Percentiles rank a stretch among this genome's conserved stretches.
phyloP scores from a whole-genome alignment of 306 rosid genomes.

The Prunus kanzakura region DNA sequence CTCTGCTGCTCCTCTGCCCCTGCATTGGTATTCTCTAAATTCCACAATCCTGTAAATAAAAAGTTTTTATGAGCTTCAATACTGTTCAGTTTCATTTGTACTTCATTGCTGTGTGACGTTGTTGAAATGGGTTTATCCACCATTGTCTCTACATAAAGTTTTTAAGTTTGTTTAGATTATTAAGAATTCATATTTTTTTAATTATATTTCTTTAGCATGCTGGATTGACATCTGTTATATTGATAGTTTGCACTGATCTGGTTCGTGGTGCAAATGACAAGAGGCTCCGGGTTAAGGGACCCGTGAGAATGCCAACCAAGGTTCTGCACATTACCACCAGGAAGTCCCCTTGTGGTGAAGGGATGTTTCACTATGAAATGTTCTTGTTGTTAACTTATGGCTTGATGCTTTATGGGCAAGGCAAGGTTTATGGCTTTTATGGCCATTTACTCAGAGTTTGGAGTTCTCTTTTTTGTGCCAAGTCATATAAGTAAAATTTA shows the following conservation, averaged over 20 bases:
- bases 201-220: background rate
- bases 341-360: conserved; percentile 90
- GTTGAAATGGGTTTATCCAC: background rate
- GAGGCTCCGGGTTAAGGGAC: conserved; percentile 77
- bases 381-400: no score
- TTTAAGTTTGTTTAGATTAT: background rate
- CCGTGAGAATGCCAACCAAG: conserved; percentile 91
- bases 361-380: conserved; percentile 16
- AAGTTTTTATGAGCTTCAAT: background rate
- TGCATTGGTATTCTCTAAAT: no score
- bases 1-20: no score
- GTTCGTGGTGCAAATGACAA: conserved; percentile 89
- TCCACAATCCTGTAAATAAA: no score
- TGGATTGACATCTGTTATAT: background rate
- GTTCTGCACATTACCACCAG: conserved; percentile 83
- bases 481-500: no score
- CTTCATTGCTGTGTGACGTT: no score
- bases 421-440: no score
- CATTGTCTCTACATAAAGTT: background rate
- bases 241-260: conserved; percentile 72
- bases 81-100: background rate
- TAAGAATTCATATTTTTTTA: background rate
- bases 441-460: no score
- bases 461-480: no score
- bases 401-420: no score